phyloP scores from a whole-genome alignment of 23 red algal species.

The Cyanidium caldarium region DNA sequence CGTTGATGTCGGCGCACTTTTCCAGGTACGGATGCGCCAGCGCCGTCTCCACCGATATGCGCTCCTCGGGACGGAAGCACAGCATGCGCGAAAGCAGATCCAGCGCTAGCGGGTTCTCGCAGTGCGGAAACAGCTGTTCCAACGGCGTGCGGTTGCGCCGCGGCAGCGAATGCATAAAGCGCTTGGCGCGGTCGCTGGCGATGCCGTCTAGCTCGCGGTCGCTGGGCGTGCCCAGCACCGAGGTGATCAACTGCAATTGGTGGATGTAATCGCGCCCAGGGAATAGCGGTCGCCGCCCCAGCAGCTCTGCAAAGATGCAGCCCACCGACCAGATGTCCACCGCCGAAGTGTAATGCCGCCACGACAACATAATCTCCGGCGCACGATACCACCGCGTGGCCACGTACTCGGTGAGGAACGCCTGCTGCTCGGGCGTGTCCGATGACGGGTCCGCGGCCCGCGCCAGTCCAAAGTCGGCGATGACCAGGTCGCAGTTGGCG shows the following conservation, averaged over 20 bases:
- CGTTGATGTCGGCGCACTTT: conserved; percentile 17
- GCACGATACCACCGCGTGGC: conserved; percentile 84
- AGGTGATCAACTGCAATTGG: conserved; percentile 53
- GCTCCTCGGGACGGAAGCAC: conserved; percentile 49
- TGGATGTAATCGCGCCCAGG: conserved; percentile 47
- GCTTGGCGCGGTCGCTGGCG: conserved; percentile 24
- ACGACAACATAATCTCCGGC: conserved; percentile 60
- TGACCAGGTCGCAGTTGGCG: conserved; percentile 64
- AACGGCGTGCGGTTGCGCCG: conserved; percentile 11
- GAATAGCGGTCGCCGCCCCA: conserved; percentile 65
- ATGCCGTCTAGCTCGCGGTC: conserved; percentile 41
- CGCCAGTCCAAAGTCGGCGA: conserved; percentile 72
- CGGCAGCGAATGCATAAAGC: conserved; percentile 49
- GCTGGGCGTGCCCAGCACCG: conserved; percentile 51
- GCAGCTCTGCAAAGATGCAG: conserved; percentile 69
- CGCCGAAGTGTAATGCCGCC: conserved; percentile 54
- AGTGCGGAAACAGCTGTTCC: conserved; percentile 21
- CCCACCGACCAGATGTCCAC: conserved; percentile 85
- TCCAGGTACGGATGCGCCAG: conserved; percentile 54
- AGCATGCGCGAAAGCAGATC: conserved; percentile 54
- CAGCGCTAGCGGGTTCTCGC: conserved; percentile 27
- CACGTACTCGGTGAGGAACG: conserved; percentile 42
- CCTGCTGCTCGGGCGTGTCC: not conserved
- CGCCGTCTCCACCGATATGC: conserved; percentile 53
- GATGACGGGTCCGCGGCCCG: conserved; percentile 15